These are phyloP conservation scores for Tolypocladium sp. DNA, from an alignment of 2,329 filamentous ascomycete species.

Conservation along the genomic window DNA sequence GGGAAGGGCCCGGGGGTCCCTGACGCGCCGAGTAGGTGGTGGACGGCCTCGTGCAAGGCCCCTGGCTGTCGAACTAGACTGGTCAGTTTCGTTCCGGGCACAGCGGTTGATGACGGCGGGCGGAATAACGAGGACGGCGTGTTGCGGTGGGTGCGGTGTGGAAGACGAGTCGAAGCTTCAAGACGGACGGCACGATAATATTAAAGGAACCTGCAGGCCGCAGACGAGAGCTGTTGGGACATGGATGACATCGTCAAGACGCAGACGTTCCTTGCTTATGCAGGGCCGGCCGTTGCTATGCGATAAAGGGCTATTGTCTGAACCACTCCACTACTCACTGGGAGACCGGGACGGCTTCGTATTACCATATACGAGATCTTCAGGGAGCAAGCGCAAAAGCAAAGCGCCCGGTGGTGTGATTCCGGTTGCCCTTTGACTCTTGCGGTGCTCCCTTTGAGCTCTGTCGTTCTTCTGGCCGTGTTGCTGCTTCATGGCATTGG, in stretches of 20 bases:
- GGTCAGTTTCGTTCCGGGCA: neutral
- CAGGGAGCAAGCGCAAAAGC: neutral
- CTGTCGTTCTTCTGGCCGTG: neutral
- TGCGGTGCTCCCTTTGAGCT: neutral
- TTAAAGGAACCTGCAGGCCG: neutral
- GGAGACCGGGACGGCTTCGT: neutral
- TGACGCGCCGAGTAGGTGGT: neutral
- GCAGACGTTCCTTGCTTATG: neutral
- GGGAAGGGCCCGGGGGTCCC: neutral
- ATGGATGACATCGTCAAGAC: neutral
- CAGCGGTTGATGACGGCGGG: neutral
- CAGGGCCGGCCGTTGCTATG: neutral
- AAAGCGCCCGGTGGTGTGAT: neutral
- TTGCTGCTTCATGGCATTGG: neutral
- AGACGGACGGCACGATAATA: neutral
- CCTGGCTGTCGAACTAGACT: neutral
- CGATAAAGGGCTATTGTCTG: neutral
- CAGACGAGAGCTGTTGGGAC: neutral
- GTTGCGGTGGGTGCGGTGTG: neutral
- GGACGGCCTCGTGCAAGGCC: neutral
- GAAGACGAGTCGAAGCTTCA: neutral
- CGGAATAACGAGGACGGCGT: neutral
- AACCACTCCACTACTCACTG: neutral
- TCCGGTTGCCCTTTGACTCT: neutral
- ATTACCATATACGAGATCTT: neutral